These are phyloP conservation scores for Hemisphaericaspora xylofermentans DNA, from an alignment of 1,139 yeast species.

Conservation along the genomic window DNA sequence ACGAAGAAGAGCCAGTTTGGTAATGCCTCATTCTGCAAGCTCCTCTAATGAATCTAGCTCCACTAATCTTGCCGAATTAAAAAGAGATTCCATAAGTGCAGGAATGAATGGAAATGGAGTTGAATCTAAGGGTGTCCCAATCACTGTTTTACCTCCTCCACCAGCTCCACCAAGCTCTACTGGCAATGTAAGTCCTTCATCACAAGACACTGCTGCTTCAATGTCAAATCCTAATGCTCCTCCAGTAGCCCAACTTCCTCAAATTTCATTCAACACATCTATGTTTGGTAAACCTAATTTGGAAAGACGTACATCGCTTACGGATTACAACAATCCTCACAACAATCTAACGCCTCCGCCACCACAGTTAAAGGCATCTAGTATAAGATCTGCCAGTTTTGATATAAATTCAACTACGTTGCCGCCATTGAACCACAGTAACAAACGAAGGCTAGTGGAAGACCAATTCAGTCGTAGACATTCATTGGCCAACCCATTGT, in stretches of 20 bases:
- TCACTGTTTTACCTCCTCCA: conserved; percentile 11
- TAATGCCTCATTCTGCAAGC: conserved; percentile 1
- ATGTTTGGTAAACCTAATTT: conserved; percentile 26
- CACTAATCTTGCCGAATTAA: background rate
- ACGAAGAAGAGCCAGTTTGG: conserved; percentile 53
- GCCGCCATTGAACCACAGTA: conserved; percentile 22
- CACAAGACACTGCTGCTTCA: conserved; percentile 6
- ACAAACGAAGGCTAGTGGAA: conserved; percentile 31
- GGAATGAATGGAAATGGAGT: background rate
- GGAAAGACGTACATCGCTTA: conserved; percentile 13
- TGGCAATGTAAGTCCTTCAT: conserved; percentile 6
- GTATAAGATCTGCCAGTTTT: conserved; percentile 33
- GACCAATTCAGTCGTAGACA: conserved; percentile 28
- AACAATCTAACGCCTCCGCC: conserved; percentile 8
- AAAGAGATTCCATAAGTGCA: conserved; percentile 1
- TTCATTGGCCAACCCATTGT: conserved; percentile 27
- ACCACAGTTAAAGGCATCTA: conserved; percentile 8
- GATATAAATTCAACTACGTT: conserved; percentile 24
- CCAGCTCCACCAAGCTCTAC: conserved; percentile 7
- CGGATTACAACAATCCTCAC: conserved; percentile 8
- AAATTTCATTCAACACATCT: conserved; percentile 39
- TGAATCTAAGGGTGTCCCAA: conserved; percentile 3
- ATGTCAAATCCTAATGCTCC: conserved; percentile 9
- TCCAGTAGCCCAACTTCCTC: conserved; percentile 16
- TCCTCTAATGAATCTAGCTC: background rate